phyloP scores from a whole-genome alignment of 2,329 filamentous ascomycete genomes.

The Fusarium sambucinum region DNA sequence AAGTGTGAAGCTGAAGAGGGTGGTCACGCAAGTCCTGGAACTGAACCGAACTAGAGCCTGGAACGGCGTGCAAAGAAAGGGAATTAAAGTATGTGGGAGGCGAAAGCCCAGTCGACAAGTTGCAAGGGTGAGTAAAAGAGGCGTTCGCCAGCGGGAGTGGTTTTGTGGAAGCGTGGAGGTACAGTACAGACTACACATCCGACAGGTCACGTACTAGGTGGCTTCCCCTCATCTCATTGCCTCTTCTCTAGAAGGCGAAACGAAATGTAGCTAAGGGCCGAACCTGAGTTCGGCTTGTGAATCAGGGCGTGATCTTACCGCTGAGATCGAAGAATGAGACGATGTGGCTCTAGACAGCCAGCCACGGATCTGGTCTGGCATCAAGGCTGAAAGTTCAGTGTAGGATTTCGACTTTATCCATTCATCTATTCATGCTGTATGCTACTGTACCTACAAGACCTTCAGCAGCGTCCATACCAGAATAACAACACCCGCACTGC shows the following conservation, averaged over 20 bases:
- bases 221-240: constrained; percentile 2
- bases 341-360: constrained; percentile 20
- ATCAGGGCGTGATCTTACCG: constrained; percentile 6
- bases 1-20: constrained; percentile 6
- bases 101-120: neutral
- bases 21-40: neutral
- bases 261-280: neutral
- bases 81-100: constrained; percentile 1
- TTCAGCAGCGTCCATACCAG: constrained; percentile 6
- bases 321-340: constrained; percentile 3
- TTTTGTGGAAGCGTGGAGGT: constrained; percentile 4
- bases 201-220: neutral
- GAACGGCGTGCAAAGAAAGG: constrained; percentile 19
- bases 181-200: neutral
- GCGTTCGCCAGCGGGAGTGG: constrained; percentile 16
- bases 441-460: constrained; percentile 2
- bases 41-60: constrained; percentile 13
- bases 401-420: constrained; percentile 2
- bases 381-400: constrained; percentile 21
- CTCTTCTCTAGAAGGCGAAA: neutral
- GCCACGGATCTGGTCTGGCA: constrained; percentile 31
- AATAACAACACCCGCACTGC: neutral
- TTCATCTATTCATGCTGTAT: neutral
- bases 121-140: constrained; percentile 8
- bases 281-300: constrained; percentile 1